Percentiles rank a stretch among this genome's conserved stretches.
phyloP scores from a whole-genome alignment of 179 eudicot species.

The Silene coronaria region DNA sequence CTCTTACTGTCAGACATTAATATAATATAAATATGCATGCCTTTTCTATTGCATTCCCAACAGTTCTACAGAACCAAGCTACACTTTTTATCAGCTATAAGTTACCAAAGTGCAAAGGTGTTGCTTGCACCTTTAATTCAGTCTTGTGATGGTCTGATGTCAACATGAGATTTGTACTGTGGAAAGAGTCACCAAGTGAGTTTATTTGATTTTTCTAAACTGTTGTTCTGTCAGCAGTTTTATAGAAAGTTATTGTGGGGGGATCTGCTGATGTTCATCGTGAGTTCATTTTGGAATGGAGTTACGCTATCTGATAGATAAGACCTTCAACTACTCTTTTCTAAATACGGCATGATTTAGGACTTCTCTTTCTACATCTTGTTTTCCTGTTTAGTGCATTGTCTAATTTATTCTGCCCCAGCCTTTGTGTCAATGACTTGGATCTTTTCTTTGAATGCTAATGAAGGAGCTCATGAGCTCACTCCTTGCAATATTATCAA shows the following conservation, averaged over 20 bases:
- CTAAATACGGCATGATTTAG: not conserved
- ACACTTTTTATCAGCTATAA: not conserved
- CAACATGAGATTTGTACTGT: not conserved
- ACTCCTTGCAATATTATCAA: not conserved
- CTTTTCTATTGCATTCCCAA: not conserved
- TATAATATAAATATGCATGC: not conserved
- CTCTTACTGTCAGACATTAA: not conserved
- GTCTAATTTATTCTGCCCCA: not conserved
- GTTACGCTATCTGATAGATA: not conserved
- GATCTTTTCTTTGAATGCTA: conserved; percentile 11
- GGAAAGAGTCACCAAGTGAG: not conserved
- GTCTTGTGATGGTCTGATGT: conserved; percentile 5
- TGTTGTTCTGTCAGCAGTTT: conserved; percentile 1
- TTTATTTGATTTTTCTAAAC: not conserved
- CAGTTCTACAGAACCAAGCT: too few relatives aligned
- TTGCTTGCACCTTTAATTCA: not conserved
- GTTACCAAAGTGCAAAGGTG: not conserved
- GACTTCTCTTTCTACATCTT: not conserved
- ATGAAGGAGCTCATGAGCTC: not conserved
- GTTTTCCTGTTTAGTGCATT: not conserved
- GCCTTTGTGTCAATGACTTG: conserved; percentile 1
- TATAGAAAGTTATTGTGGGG: not conserved
- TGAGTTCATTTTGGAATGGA: not conserved
- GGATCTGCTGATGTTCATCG: not conserved
- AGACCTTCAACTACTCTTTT: not conserved